These are phyloP conservation scores for Coemansia interrupta DNA, from an alignment of 192 early-diverging fungal species.

Conservation along the genomic window DNA sequence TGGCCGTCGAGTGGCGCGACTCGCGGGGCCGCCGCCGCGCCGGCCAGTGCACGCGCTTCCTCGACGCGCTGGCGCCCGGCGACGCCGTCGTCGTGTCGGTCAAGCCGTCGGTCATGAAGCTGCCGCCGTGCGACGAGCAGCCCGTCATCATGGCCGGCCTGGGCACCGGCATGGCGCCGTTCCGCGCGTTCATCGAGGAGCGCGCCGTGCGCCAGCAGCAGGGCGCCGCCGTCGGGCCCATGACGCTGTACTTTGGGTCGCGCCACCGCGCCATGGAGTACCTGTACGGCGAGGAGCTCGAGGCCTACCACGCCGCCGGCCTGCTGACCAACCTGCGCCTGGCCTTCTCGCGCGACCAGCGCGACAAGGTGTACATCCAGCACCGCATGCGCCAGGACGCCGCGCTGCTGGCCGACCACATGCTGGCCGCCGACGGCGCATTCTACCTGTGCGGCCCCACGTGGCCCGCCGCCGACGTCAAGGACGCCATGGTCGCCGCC, in stretches of 20 bases:
- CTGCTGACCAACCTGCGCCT: constrained; percentile 83
- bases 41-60: constrained; percentile 91
- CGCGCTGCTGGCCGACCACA: constrained; percentile 65
- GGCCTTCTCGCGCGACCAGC: constrained; percentile 94
- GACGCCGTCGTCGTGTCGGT: constrained; percentile 76
- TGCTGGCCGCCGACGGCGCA: constrained; percentile 73
- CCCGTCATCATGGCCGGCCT: constrained; percentile 97
- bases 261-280: constrained; percentile 91
- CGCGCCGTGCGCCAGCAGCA: constrained; percentile 73
- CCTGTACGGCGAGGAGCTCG: constrained; percentile 93
- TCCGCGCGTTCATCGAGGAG: constrained; percentile 96
- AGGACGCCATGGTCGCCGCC: constrained; percentile 80
- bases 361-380: constrained; percentile 94
- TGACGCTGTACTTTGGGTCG: constrained; percentile 95
- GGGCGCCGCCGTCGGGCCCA: constrained; percentile 84
- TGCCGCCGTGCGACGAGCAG: constrained; percentile 73
- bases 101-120: constrained; percentile 96
- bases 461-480: constrained; percentile 92
- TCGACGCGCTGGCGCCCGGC: constrained; percentile 67
- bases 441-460: constrained; percentile 98
- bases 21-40: constrained; percentile 63
- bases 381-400: constrained; percentile 89
- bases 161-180: constrained; percentile 97
- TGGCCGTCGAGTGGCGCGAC: constrained; percentile 85
- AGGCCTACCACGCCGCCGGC: constrained; percentile 89